A percentile compares a stretch with the other conserved stretches of the same genome.
Evolutionary conservation across 495 filamentous ascomycete genomes (phyloP).

Genomic region (Aeminium ludgeri): DNA sequence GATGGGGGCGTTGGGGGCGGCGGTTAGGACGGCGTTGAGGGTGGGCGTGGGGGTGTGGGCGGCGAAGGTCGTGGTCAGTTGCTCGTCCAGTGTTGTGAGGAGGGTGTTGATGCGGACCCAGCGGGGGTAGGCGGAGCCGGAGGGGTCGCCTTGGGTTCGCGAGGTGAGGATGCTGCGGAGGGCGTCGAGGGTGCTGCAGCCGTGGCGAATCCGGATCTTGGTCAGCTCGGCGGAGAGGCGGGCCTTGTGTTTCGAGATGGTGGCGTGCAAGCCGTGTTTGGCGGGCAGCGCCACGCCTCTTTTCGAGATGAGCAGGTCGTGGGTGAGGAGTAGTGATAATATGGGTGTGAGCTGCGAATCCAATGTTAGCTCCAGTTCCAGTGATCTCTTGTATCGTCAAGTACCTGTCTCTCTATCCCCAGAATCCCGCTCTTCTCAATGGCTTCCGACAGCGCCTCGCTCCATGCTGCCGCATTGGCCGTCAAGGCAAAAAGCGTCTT

Average conservation of each 20-base stretch:
- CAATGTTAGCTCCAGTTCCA: conserved; percentile 27
- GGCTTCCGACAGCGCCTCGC: conserved; percentile 63
- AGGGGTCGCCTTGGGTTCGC: conserved; percentile 14
- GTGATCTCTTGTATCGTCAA: conserved; percentile 2
- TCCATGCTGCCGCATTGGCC: conserved; percentile 81
- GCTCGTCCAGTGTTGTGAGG: conserved; percentile 47
- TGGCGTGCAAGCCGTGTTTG: conserved; percentile 54
- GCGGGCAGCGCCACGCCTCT: conserved; percentile 60
- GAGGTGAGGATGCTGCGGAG: conserved; percentile 44
- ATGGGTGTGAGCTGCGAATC: conserved; percentile 56
- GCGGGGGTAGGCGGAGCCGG: conserved; percentile 41
- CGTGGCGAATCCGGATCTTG: conserved; percentile 54
- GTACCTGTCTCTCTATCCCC: conserved; percentile 61
- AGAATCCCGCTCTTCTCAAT: conserved; percentile 30
- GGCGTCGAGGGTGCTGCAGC: conserved; percentile 44
- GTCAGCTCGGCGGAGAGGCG: conserved; percentile 67
- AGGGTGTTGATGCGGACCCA: conserved; percentile 84
- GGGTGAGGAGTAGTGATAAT: conserved; percentile 63
- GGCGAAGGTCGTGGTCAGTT: conserved; percentile 51
- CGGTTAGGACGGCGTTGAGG: conserved; percentile 29
- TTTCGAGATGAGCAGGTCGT: conserved; percentile 73
- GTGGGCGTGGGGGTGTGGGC: conserved; percentile 34
- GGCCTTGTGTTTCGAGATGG: conserved; percentile 66
- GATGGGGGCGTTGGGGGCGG: conserved; percentile 18
- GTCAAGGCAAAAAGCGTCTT: conserved; percentile 75